Evolutionary conservation across 768 basidiomycete genomes (phyloP).

Genomic region (Hemileccinum rubropunctum): DNA sequence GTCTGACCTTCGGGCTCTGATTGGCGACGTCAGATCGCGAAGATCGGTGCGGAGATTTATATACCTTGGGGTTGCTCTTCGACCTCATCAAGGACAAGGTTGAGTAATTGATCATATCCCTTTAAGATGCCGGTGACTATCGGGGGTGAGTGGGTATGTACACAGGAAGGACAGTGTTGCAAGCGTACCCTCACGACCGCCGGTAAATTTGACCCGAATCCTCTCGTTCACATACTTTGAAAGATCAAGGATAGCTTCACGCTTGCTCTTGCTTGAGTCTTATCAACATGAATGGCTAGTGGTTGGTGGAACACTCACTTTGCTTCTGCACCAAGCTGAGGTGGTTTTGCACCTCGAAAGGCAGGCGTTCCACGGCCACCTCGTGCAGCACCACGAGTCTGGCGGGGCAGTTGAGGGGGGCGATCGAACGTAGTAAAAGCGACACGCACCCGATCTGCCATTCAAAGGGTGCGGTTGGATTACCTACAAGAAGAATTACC

Average conservation of each 20-base stretch:
- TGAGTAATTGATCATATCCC: conserved; percentile 94
- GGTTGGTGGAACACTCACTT: conserved; percentile 22
- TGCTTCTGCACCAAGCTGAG: conserved; percentile 16
- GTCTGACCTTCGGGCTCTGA: conserved; percentile 63
- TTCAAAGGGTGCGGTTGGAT: background rate
- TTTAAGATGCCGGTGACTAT: conserved; percentile 90
- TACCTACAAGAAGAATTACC: background rate
- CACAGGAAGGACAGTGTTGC: background rate
- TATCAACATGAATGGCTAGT: conserved; percentile 25
- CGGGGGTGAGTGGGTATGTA: background rate
- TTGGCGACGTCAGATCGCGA: conserved; percentile 12
- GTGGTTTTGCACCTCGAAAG: conserved; percentile 18
- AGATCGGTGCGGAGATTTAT: conserved; percentile 17
- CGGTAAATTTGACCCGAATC: conserved; percentile 97
- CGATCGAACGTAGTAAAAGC: background rate
- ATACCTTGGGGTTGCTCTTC: conserved; percentile 76
- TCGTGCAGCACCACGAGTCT: conserved; percentile 61
- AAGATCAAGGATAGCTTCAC: conserved; percentile 94
- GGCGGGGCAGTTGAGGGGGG: conserved; percentile 24
- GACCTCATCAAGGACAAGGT: conserved; percentile 96
- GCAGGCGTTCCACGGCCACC: conserved; percentile 43
- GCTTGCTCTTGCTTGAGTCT: conserved; percentile 46
- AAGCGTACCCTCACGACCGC: conserved; percentile 83
- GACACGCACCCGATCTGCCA: conserved; percentile 33
- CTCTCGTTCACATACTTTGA: conserved; percentile 91